Conservation (phyloP, 164 flowering plant species). For the Sextonia rubra region DNA sequence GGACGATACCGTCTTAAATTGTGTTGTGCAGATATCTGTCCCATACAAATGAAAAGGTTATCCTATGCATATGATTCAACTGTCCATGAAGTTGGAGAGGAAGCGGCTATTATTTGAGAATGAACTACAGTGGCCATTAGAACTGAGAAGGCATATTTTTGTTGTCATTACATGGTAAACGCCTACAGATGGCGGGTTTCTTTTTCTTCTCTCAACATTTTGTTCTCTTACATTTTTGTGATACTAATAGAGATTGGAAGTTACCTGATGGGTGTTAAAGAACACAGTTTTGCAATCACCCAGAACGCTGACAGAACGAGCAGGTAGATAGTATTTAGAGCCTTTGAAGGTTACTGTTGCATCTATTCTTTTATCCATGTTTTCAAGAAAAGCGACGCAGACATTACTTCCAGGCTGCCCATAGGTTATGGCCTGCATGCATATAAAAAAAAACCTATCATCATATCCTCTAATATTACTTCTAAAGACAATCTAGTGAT, state of each 20-base stretch:
- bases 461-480: neutral
- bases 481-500: neutral
- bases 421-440: constrained; percentile 50
- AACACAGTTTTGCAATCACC: constrained; percentile 95
- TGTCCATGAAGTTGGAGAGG: neutral
- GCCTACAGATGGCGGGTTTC: neutral
- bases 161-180: neutral
- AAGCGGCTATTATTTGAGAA: neutral
- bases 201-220: no score
- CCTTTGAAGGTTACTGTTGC: constrained; percentile 53
- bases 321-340: constrained; percentile 43
- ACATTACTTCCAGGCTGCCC: constrained; percentile 33
- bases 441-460: constrained; percentile 6
- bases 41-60: neutral
- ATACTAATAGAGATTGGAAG: neutral
- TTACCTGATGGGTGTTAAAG: constrained; percentile 62
- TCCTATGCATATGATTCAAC: neutral
- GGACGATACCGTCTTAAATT: constrained; percentile 43
- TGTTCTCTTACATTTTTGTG: no score
- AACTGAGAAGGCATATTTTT: neutral
- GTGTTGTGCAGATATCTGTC: constrained; percentile 70
- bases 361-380: constrained; percentile 38
- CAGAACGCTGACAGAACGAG: constrained; percentile 82
- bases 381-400: constrained; percentile 82
- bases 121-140: neutral